These are phyloP conservation scores for Penicillium atrosanguineum DNA, from an alignment of 495 filamentous ascomycete genomes.

Conservation along the genomic window DNA sequence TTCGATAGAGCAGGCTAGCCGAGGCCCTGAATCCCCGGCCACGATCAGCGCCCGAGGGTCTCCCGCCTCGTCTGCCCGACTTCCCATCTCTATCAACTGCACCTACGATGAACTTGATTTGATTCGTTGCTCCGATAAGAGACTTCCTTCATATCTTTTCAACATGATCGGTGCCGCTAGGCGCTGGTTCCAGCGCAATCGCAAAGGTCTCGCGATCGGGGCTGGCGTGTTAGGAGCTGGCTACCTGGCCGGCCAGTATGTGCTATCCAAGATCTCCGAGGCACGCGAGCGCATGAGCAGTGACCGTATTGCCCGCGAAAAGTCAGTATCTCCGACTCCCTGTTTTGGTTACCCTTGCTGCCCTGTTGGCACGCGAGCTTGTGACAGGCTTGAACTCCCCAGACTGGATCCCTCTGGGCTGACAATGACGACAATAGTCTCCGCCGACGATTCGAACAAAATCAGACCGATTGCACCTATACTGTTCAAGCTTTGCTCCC, in stretches of 20 bases:
- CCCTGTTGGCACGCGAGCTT: conserved; percentile 12
- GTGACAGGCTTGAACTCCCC: conserved; percentile 13
- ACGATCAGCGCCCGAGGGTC: conserved; percentile 23
- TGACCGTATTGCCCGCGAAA: conserved; percentile 92
- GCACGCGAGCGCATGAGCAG: conserved; percentile 92
- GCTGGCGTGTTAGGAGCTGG: conserved; percentile 83
- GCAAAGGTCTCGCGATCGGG: conserved; percentile 82
- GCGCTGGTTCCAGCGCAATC: conserved; percentile 89
- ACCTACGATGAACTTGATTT: conserved; percentile 11
- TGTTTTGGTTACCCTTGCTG: not conserved
- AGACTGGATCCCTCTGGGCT: conserved; percentile 6
- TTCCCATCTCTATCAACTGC: conserved; percentile 7
- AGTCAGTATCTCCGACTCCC: conserved; percentile 55
- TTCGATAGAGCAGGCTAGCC: conserved; percentile 25
- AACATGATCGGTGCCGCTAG: conserved; percentile 80
- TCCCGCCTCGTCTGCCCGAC: conserved; percentile 13
- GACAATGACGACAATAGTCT: conserved; percentile 55
- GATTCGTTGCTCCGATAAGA: not conserved
- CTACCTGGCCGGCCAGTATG: conserved; percentile 91
- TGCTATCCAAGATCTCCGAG: conserved; percentile 83
- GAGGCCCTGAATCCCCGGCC: conserved; percentile 28
- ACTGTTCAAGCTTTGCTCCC: conserved; percentile 96
- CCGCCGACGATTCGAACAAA: conserved; percentile 93
- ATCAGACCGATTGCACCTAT: conserved; percentile 97
- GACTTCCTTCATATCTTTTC: conserved; percentile 16